phyloP scores from a whole-genome alignment of 1,284 basidiomycete species.

The Papiliotrema nemorosa region DNA sequence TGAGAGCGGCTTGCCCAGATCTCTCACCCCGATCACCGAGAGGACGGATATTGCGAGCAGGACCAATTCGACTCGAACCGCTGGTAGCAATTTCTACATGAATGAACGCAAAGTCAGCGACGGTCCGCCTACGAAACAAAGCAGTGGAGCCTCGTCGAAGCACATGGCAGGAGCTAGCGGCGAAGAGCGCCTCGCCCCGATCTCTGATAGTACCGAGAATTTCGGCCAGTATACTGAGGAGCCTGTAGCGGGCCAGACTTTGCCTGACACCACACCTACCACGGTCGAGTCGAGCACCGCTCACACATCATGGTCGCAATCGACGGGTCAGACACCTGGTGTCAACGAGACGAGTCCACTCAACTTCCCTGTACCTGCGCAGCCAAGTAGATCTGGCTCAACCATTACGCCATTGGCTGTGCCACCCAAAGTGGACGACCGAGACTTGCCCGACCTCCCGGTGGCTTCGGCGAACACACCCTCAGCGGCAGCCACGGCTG shows the following conservation, averaged over 20 bases:
- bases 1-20: slow-evolving; percentile 29
- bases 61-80: slow-evolving; percentile 26
- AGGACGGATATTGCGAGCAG: slow-evolving; percentile 42
- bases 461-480: background rate
- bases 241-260: slow-evolving; percentile 2
- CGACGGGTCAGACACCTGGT: slow-evolving; percentile 1
- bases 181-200: slow-evolving; percentile 22
- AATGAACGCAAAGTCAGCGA: slow-evolving; percentile 15
- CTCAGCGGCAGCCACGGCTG: background rate
- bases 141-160: slow-evolving; percentile 23
- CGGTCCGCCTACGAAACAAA: slow-evolving; percentile 20
- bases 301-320: slow-evolving; percentile 26
- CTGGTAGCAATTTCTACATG: slow-evolving; percentile 1
- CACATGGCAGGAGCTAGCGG: slow-evolving; percentile 5
- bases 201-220: slow-evolving; percentile 15
- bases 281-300: slow-evolving; percentile 16
- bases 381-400: too few relatives aligned
- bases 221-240: slow-evolving; percentile 13
- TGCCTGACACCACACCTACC: slow-evolving; percentile 2
- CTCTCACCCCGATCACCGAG: slow-evolving; percentile 56
- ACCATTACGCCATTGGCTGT: too few relatives aligned
- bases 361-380: too few relatives aligned
- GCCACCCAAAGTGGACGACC: too few relatives aligned
- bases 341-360: too few relatives aligned
- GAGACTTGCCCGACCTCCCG: slow-evolving; percentile 2